A percentile compares a stretch with the other conserved stretches of the same genome.
Conservation (phyloP, 148 eudicot species). For the Rheum nobile region DNA sequence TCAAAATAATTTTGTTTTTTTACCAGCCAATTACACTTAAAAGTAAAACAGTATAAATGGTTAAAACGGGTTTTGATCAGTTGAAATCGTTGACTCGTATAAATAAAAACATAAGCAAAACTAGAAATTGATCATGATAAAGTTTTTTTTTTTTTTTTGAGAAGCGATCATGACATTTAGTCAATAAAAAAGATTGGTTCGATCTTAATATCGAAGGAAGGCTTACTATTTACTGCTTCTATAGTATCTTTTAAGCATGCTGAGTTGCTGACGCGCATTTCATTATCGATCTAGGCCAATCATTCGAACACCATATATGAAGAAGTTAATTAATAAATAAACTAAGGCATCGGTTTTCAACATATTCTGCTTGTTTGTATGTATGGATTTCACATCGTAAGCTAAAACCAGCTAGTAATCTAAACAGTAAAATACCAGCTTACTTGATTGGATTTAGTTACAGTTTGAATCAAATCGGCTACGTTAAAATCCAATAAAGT, state of each 20-base stretch:
- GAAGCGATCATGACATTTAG: not conserved
- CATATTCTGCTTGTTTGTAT: not conserved
- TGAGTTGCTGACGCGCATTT: not conserved
- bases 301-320: not conserved
- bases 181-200: not conserved
- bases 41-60: no score
- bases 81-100: not conserved
- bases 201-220: not conserved
- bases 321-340: no score
- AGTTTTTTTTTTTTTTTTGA: no score
- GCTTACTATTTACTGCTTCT: not conserved
- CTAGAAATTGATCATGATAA: not conserved
- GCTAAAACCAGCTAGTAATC: not conserved
- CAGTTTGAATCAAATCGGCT: not conserved
- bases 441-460: not conserved
- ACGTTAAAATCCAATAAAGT: not conserved
- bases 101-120: not conserved
- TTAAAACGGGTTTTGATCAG: not conserved
- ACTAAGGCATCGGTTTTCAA: not conserved
- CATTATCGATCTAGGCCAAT: not conserved
- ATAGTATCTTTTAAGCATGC: not conserved
- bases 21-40: no score
- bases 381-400: not conserved
- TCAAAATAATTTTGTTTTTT: no score
- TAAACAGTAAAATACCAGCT: not conserved